phyloP scores from a whole-genome alignment of 202 grass and related monocot genomes.

The Miscanthus sacchariflorus region DNA sequence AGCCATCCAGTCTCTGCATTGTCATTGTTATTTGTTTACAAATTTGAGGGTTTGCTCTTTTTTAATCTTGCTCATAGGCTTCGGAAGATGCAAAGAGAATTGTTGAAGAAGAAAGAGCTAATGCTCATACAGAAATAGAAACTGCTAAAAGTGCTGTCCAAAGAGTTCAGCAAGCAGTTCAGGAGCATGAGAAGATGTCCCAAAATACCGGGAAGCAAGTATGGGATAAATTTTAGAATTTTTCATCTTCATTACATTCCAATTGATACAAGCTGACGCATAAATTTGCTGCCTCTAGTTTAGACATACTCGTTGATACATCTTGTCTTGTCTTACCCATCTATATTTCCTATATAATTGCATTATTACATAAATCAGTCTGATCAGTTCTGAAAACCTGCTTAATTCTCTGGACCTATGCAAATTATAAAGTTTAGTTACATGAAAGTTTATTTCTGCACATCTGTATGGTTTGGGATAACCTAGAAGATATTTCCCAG shows the following conservation, averaged over 20 bases:
- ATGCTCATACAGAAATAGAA: conserved; percentile 86
- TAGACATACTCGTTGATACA: not conserved
- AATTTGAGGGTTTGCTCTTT: conserved; percentile 31
- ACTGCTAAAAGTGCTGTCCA: conserved; percentile 73
- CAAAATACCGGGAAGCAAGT: conserved; percentile 73
- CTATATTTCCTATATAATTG: conserved; percentile 27
- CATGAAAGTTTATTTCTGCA: not conserved
- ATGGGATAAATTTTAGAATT: conserved; percentile 5
- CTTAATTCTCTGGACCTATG: conserved; percentile 2
- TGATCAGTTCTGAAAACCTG: conserved; percentile 31
- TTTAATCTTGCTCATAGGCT: conserved; percentile 58
- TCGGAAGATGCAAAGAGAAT: conserved; percentile 95
- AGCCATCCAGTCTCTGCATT: not conserved
- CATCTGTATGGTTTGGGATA: conserved; percentile 29
- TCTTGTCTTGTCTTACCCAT: conserved; percentile 21
- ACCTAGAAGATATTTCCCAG: not conserved
- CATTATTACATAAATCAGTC: not conserved
- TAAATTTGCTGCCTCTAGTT: conserved; percentile 18
- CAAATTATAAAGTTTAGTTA: conserved; percentile 30
- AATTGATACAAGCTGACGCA: conserved; percentile 39
- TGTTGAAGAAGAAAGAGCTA: conserved; percentile 92
- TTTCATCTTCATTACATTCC: conserved; percentile 33
- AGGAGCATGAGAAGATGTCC: conserved; percentile 74
- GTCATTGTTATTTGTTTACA: conserved; percentile 35
- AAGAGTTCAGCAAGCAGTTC: conserved; percentile 92